Base-by-base conservation (phyloP, 2,329 filamentous ascomycete species). In the Sclerotinia spermophila region DNA sequence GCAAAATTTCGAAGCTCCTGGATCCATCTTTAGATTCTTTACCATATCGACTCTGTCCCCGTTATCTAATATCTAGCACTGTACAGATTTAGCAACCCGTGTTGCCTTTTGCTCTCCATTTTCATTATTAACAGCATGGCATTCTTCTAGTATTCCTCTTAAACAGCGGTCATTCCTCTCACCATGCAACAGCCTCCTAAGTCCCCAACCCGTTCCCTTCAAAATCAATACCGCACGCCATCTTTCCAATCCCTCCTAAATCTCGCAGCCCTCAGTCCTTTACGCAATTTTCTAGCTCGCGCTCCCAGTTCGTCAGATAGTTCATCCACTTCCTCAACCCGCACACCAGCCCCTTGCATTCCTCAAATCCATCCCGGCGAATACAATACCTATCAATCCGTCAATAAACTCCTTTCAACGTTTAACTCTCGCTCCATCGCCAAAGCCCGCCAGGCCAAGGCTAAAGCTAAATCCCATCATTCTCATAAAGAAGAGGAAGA, bases 331-430 rank as follows among this genome's bases (percentile, higher is more conserved):
- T 11, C 35, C 11, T 35, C 51, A 4, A 35, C 13, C 65, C 2
- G 21, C 19, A n/a, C 13, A 7, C 19, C 35, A 13, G 27, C 35
- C n/a, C 48, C 27, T 13, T 35, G 44, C 19, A 64, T 55, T 13
- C 58, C 67, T 10, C 56, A 53, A 19, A 69, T 69, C 7, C 42
- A 69, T 35, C 44, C 56, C 11, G 38, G 42, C 58, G 67, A 69
- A 35, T 69, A 69, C 10, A 5, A 40, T 13, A 51, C 42, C n/a
- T 51, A 64, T 33, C 40, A 64, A 30, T 44, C 35, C 13, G 27
- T 42, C 42, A 55, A 33, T 21, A 40, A 42, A 13, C 33, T 55
- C 35, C 42, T 64, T 19, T 27, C 21, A 33, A 69, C 67, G 11
- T 69, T 64, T n/a, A 64, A 33, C 7, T 69, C 67, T 13, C 19